Evolutionary conservation across 2,329 filamentous ascomycete genomes (phyloP).

Genomic region (Pseudogymnoascus pannorum): DNA sequence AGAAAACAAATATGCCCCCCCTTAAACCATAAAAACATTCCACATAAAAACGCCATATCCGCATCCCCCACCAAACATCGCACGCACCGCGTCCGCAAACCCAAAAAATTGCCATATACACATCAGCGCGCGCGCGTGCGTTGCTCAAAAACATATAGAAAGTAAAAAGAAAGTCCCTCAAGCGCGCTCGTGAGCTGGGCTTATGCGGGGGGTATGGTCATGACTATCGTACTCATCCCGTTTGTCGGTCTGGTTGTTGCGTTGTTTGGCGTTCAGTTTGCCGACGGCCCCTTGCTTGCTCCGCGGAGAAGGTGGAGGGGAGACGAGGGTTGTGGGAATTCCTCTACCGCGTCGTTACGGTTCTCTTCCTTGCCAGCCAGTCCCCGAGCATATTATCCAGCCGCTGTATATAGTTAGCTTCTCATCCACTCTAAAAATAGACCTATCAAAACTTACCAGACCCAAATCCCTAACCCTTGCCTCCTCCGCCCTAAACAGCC

Average conservation of each 20-base stretch:
- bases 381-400: slow-evolving; percentile 81
- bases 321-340: background rate
- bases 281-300: background rate
- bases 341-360: background rate
- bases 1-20: background rate
- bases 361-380: slow-evolving; percentile 67
- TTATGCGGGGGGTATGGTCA: background rate
- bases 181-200: background rate
- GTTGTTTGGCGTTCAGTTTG: background rate
- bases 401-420: slow-evolving; percentile 42
- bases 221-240: background rate
- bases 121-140: background rate
- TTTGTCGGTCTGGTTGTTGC: background rate
- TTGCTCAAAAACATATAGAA: background rate
- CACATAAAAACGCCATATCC: background rate
- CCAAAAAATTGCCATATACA: background rate
- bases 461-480: slow-evolving; percentile 73
- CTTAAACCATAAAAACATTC: background rate
- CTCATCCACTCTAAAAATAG: background rate
- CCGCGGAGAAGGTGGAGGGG: background rate
- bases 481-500: slow-evolving; percentile 80
- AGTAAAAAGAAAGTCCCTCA: background rate
- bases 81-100: background rate
- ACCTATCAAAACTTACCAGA: background rate
- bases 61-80: background rate